Evolutionary conservation across 2,329 filamentous ascomycete species (phyloP).

Genomic region (Ophiostoma populinum): DNA sequence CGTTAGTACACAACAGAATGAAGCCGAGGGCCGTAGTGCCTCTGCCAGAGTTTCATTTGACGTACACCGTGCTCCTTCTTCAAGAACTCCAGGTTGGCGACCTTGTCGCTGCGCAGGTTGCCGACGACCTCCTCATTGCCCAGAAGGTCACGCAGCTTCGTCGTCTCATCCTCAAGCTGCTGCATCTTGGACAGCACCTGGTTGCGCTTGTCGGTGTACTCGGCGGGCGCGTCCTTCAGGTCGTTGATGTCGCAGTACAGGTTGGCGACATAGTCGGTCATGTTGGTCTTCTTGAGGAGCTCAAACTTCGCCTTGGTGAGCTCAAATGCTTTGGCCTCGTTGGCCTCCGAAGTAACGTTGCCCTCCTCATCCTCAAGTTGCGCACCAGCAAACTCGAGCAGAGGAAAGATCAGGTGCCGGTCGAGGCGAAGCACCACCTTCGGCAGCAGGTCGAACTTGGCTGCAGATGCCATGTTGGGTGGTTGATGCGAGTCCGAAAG

Average conservation of each 20-base stretch:
- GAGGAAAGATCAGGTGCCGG: conserved; percentile 87
- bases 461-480: conserved; percentile 10
- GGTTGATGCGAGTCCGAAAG: neutral
- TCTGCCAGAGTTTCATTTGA: conserved; percentile 9
- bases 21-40: too few species aligned
- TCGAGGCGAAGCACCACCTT: conserved; percentile 86
- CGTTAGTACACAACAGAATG: too few species aligned
- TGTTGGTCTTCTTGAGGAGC: conserved; percentile 92
- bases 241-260: conserved; percentile 81
- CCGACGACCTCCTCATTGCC: conserved; percentile 79
- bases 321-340: conserved; percentile 41
- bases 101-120: conserved; percentile 88
- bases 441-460: conserved; percentile 44
- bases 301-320: conserved; percentile 80
- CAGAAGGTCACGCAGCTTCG: conserved; percentile 74
- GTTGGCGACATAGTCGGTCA: conserved; percentile 93
- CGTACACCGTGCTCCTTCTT: conserved; percentile 87
- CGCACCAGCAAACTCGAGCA: conserved; percentile 79
- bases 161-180: conserved; percentile 71
- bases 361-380: conserved; percentile 61
- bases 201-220: conserved; percentile 79
- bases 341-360: conserved; percentile 24
- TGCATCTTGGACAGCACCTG: conserved; percentile 71
- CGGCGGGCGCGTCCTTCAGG: conserved; percentile 58
- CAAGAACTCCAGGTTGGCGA: conserved; percentile 93